Base-by-base conservation (phyloP, 495 filamentous ascomycete genomes). In the Penicillium samsonianum region DNA sequence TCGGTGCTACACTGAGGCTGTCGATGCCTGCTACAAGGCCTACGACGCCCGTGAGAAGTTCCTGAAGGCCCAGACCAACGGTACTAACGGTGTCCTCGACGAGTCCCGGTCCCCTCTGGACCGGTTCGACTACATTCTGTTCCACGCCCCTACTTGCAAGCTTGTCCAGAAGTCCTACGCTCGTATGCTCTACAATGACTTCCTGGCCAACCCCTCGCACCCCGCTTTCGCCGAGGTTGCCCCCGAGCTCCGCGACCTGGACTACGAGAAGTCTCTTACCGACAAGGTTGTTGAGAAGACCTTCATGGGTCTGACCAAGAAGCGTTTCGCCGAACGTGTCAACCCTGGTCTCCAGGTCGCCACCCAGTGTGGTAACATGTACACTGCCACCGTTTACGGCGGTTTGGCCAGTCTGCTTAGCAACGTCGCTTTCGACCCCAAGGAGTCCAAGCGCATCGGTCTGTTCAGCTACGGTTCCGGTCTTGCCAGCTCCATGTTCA, bases 341-440 rank as follows among this genome's bases (percentile, higher is more conserved):
- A 80, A 87, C 70, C 92, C 95, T 37, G 77, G 81, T 67, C 89
- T 94, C 69, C 80, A 95, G 70, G 89, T 95, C 22, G 88, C 94
- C 35, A 97, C 92, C 42, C 87, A 91, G 78, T 96, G 92, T 75
- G 95, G 94, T 74, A 98, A 98, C 83, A 98, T 97, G 95, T 98
- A 98, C 80, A 92, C 88, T 66, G 94, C 88, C 48, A 96, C 90
- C 70, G 90, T 98, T 63, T 98, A 92, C 79, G 87, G 86, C 56
- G 91, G 90, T 53, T 80, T 98, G 43, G 83, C 85, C 71, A 87
- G 86, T 63, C 70, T 98, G 57, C 68, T 98, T 60, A 80, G 82
- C 73, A 86, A 92, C 68, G 78, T 92, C 53, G 78, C 81, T 59
- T 85, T 84, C 68, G 85, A 85, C 47, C 76, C 80, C 28, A 80